phyloP scores from a whole-genome alignment of 805 yeast genomes.

The Yamadazyma laniorum region DNA sequence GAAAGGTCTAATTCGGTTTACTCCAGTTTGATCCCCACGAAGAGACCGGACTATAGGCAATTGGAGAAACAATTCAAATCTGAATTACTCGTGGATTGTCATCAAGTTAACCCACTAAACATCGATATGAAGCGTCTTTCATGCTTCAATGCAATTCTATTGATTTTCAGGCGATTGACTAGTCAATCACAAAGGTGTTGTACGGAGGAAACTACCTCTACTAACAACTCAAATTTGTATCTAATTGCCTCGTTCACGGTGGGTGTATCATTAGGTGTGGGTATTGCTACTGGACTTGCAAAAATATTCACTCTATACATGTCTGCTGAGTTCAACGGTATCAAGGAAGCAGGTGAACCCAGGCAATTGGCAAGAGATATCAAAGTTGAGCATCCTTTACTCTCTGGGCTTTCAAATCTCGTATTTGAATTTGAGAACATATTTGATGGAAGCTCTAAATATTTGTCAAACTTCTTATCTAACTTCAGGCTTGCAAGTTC shows the following conservation, averaged over 20 bases:
- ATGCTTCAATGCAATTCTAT: background rate
- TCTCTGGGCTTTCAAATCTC: background rate
- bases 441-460: slow-evolving; percentile 4
- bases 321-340: background rate
- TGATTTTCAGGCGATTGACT: background rate
- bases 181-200: background rate
- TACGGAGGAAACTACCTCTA: background rate
- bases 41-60: slow-evolving; percentile 26
- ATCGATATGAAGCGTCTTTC: slow-evolving; percentile 4
- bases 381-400: background rate
- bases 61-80: slow-evolving; percentile 28
- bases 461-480: background rate
- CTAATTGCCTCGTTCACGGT: slow-evolving; percentile 33
- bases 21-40: slow-evolving; percentile 21
- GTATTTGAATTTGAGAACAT: background rate
- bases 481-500: slow-evolving; percentile 14
- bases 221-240: slow-evolving; percentile 14
- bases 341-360: background rate
- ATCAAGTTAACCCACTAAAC: slow-evolving; percentile 13
- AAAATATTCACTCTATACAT: slow-evolving; percentile 13
- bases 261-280: slow-evolving; percentile 38
- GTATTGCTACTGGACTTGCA: slow-evolving; percentile 25
- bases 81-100: slow-evolving; percentile 22
- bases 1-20: slow-evolving; percentile 14
- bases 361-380: background rate